Evolutionary conservation across 345 rosid genomes (phyloP), one percentile per base, ranked within the genome.

Genomic region (Rhodamnia rubescens): DNA sequence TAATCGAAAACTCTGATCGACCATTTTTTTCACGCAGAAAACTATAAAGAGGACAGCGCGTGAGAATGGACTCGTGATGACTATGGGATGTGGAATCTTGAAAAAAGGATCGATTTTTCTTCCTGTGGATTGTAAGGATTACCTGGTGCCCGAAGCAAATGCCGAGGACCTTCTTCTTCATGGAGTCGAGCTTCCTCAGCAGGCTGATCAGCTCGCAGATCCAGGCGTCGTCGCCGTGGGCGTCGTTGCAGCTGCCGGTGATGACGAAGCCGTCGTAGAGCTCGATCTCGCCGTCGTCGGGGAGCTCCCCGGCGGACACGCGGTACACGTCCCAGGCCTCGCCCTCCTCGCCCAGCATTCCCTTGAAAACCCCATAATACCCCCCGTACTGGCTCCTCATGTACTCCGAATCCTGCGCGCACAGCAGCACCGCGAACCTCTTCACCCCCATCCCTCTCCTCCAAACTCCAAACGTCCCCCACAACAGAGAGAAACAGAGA

Each of bases 91-190:
- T 0, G 47, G 80, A 4, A 85, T 11, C 3, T 36, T 50, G 52
- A 15, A 18, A 14, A 42, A 80, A 5, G 26, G 53, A 74, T n/a
- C 20, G 56, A 1, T n/a, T 53, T 42, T 53, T 42, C n/a, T 24
- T 74, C n/a, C 29, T 11, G 57, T 52, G 22, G 2, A 49, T 49
- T 14, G 9, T 4, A 84, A 7, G 0, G 58, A 52, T 42, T 91
- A 94, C 98, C 98, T 94, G 95, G 84, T 92, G 95, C n/a, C 98
- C 96, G 69, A 94, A 94, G 90, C 98, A 93, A 82, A 94, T 89
- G 12, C 98, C 96, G 2, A 93, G 94, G 86, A 95, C 85, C 82
- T 86, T 93, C 82, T 90, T 95, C 85, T 91, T 88, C 90, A 87
- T 53, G 27, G 90, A 88, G 86, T 93, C 91, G 90, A 93, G 78